Percentiles rank a stretch among this genome's conserved stretches.
These are phyloP conservation scores for Agaricus blazei DNA, from an alignment of 768 basidiomycete genomes.

Conservation along the genomic window DNA sequence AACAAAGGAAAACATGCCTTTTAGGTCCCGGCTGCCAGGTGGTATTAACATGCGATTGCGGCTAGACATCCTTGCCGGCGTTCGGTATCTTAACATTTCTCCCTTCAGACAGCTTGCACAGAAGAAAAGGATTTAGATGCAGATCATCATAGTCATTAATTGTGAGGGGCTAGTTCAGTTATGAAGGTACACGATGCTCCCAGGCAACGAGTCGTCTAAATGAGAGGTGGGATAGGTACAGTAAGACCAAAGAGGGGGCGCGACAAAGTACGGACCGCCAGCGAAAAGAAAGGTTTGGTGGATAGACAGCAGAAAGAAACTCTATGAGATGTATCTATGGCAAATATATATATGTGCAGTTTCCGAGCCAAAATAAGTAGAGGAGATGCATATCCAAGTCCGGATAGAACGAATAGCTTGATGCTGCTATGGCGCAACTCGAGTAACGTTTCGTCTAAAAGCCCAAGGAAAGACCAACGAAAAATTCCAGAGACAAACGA, in stretches of 20 bases:
- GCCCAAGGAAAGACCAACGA: neutral
- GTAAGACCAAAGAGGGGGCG: neutral
- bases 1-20: neutral
- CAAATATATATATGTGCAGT: neutral
- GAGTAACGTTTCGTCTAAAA: slow-evolving; percentile 1
- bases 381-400: neutral
- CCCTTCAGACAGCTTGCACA: slow-evolving; percentile 8
- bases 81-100: slow-evolving; percentile 12
- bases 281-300: neutral
- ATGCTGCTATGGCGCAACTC: neutral
- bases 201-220: neutral
- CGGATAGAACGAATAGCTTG: neutral
- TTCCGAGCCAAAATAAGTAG: slow-evolving; percentile 8
- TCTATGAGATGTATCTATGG: slow-evolving; percentile 6
- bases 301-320: neutral
- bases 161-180: too few relatives aligned
- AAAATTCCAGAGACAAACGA: neutral
- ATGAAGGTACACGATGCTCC: too few relatives aligned
- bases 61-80: slow-evolving; percentile 7
- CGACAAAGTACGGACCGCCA: neutral
- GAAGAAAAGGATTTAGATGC: too few relatives aligned
- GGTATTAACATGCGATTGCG: slow-evolving; percentile 18
- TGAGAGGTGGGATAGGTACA: neutral
- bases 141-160: too few relatives aligned
- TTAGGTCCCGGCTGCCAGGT: slow-evolving; percentile 15